Conservation (phyloP, 1,284 basidiomycete genomes). For the Puccinia coronata region DNA sequence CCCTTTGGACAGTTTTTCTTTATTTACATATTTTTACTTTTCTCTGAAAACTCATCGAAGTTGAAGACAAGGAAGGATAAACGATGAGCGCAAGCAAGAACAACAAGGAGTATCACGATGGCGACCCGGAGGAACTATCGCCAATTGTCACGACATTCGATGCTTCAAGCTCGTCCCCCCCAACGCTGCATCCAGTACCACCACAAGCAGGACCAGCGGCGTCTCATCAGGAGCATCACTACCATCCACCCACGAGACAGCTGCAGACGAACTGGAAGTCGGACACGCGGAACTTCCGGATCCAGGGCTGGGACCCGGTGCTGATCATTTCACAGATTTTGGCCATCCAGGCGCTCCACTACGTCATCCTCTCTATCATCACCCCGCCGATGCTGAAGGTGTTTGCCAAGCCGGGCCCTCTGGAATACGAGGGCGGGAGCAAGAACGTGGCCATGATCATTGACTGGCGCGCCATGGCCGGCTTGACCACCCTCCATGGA, state of each 20-base stretch:
- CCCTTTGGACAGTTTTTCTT: too few species aligned
- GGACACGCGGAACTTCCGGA: conserved; percentile 46
- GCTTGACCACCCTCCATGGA: conserved; percentile 69
- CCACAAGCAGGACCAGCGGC: not conserved
- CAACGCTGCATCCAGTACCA: not conserved
- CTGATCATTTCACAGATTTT: conserved; percentile 81
- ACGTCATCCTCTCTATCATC: conserved; percentile 78
- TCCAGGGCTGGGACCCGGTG: conserved; percentile 71
- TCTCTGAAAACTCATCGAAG: too few species aligned
- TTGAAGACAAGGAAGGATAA: not conserved
- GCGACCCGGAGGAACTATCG: conserved; percentile 4
- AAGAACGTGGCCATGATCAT: conserved; percentile 87
- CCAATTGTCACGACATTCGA: conserved; percentile 2
- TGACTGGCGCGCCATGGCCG: conserved; percentile 95
- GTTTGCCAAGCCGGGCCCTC: conserved; percentile 72
- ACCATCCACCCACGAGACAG: not conserved
- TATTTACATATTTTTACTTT: too few species aligned
- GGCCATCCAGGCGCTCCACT: conserved; percentile 86
- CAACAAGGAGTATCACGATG: not conserved
- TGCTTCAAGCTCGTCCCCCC: not conserved
- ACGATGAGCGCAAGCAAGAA: not conserved
- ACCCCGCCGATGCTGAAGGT: conserved; percentile 75
- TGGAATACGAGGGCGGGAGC: conserved; percentile 81
- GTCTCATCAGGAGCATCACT: not conserved
- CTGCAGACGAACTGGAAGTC: conserved; percentile 15